Evolutionary conservation across 2,329 filamentous ascomycete species (phyloP).

Genomic region (Aureobasidium sp.): DNA sequence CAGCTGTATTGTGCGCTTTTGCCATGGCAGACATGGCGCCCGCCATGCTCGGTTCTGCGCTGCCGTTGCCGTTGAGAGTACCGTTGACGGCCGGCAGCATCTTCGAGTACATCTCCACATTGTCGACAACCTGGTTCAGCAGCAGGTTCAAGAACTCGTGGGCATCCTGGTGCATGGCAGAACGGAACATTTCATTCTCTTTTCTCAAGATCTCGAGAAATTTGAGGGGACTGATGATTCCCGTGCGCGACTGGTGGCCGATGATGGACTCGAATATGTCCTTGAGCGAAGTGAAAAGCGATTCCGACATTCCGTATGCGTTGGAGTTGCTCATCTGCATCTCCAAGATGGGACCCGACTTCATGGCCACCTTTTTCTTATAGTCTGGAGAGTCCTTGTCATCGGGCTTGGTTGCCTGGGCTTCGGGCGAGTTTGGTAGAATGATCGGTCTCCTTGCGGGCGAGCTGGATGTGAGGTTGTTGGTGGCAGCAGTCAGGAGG

Average conservation of each 20-base stretch:
- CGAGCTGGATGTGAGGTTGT: conserved; percentile 13
- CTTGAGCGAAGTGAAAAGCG: conserved; percentile 86
- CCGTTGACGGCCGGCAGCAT: conserved; percentile 35
- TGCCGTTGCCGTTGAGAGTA: conserved; percentile 17
- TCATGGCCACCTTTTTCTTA: conserved; percentile 92
- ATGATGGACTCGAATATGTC: conserved; percentile 93
- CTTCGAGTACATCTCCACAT: conserved; percentile 80
- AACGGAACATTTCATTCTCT: conserved; percentile 95
- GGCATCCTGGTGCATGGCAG: conserved; percentile 95
- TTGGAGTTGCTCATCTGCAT: conserved; percentile 70
- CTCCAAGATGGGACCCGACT: conserved; percentile 77
- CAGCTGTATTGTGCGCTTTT: conserved; percentile 15
- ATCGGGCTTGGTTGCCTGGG: conserved; percentile 53
- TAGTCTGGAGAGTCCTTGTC: conserved; percentile 93
- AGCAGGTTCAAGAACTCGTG: conserved; percentile 94
- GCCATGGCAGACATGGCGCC: conserved; percentile 17
- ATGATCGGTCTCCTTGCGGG: conserved; percentile 15
- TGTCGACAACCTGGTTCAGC: conserved; percentile 91
- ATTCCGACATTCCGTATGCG: conserved; percentile 87
- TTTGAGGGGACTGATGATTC: conserved; percentile 82
- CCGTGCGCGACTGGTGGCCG: conserved; percentile 69
- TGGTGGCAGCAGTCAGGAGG: conserved; percentile 9
- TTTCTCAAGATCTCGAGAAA: conserved; percentile 90
- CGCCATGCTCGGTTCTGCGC: conserved; percentile 13
- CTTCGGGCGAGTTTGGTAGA: conserved; percentile 15